Percentiles rank a stretch among this genome's conserved stretches.
Evolutionary conservation across 306 rosid species (phyloP).

Genomic region (Cucumis hystrix): DNA sequence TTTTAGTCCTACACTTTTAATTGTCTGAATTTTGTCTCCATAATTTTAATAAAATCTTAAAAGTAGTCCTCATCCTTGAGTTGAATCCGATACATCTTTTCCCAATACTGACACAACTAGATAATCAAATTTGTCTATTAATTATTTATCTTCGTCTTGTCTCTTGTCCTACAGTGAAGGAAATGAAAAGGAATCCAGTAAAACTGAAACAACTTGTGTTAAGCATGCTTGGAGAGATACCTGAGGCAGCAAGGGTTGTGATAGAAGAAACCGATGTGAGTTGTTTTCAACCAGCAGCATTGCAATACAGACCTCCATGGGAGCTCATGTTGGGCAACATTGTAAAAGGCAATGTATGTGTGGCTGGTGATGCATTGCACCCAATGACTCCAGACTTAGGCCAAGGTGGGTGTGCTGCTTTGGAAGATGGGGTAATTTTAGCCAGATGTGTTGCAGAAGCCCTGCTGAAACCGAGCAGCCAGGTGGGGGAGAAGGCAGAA

Average conservation of each 20-base stretch:
- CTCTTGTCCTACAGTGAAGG: slow-evolving; percentile 22
- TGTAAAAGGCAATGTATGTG: slow-evolving; percentile 51
- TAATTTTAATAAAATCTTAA: background rate
- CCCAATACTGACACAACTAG: background rate
- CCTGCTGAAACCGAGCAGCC: slow-evolving; percentile 1
- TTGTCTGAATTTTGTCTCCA: background rate
- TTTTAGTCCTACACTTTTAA: background rate
- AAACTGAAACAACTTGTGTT: slow-evolving; percentile 33
- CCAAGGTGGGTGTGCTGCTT: slow-evolving; percentile 65
- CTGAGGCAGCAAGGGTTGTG: slow-evolving; percentile 20
- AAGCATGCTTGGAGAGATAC: slow-evolving; percentile 32
- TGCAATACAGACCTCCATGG: slow-evolving; percentile 58
- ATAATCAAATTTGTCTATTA: background rate
- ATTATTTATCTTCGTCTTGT: background rate
- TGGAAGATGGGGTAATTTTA: slow-evolving; percentile 55
- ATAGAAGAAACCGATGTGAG: slow-evolving; percentile 30
- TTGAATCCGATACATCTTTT: background rate
- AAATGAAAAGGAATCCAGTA: slow-evolving; percentile 18
- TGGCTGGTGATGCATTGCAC: slow-evolving; percentile 75
- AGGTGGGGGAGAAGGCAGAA: slow-evolving; percentile 5
- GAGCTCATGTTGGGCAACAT: slow-evolving; percentile 45
- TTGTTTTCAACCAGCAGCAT: slow-evolving; percentile 13
- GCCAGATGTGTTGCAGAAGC: slow-evolving; percentile 53
- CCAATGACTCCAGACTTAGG: slow-evolving; percentile 74
- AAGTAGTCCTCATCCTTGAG: background rate